phyloP scores from a whole-genome alignment of 805 yeast species.

The Lipomyces chichibuensis region DNA sequence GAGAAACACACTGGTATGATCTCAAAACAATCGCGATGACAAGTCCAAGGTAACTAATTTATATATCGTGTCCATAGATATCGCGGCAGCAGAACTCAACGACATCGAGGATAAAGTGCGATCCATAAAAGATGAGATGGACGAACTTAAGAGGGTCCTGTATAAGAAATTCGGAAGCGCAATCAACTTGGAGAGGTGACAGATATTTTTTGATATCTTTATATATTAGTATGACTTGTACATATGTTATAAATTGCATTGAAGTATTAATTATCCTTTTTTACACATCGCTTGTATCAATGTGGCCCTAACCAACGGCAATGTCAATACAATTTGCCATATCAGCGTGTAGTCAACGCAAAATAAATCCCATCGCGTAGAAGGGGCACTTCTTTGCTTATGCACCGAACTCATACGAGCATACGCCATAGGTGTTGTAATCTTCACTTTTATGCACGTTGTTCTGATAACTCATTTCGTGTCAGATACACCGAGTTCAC shows the following conservation, averaged over 20 bases:
- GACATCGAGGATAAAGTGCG: conserved; percentile 53
- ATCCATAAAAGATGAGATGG: conserved; percentile 57
- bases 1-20: conserved; percentile 58
- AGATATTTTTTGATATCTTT: neutral
- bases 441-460: neutral
- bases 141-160: conserved; percentile 66
- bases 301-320: neutral
- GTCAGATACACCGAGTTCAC: neutral
- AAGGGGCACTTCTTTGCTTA: neutral
- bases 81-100: conserved; percentile 55
- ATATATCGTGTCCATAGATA: conserved; percentile 34
- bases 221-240: neutral
- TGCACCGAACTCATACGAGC: neutral
- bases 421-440: neutral
- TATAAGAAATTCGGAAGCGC: conserved; percentile 89
- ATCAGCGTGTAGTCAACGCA: neutral
- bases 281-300: neutral
- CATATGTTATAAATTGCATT: neutral
- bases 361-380: neutral
- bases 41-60: neutral
- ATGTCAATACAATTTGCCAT: neutral
- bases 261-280: neutral
- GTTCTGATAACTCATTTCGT: neutral
- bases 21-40: neutral
- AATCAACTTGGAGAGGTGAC: conserved; percentile 73